Evolutionary conservation across 768 basidiomycete species (phyloP).

Genomic region (Lactarius hengduanensis): DNA sequence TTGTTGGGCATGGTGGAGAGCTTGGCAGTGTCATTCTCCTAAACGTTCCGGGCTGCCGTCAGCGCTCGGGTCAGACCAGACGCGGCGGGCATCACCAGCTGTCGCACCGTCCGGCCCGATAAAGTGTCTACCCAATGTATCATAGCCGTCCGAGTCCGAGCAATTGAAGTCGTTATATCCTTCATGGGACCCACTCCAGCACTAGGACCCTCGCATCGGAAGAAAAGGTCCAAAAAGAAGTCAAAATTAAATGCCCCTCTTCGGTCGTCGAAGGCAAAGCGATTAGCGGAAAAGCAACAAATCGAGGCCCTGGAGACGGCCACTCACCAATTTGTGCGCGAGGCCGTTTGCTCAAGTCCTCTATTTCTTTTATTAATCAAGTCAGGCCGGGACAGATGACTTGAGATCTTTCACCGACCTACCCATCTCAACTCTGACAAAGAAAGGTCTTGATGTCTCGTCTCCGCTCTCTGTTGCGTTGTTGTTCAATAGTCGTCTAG

Average conservation of each 20-base stretch:
- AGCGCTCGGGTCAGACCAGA: neutral
- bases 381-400: constrained; percentile 19
- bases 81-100: neutral
- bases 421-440: constrained; percentile 28
- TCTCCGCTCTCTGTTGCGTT: neutral
- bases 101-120: neutral
- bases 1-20: constrained; percentile 8
- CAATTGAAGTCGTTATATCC: neutral
- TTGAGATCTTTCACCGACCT: constrained; percentile 26
- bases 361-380: constrained; percentile 6
- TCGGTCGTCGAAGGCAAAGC: constrained; percentile 22
- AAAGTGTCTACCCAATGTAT: neutral
- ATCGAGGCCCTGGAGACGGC: constrained; percentile 25
- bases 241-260: constrained; percentile 3
- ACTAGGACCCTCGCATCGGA: constrained; percentile 13
- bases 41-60: neutral
- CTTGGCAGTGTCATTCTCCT: constrained; percentile 2
- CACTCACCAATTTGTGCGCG: constrained; percentile 25
- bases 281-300: constrained; percentile 27
- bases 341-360: neutral
- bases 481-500: constrained; percentile 39
- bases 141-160: neutral
- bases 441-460: constrained; percentile 21
- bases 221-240: constrained; percentile 15
- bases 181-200: constrained; percentile 23